A percentile compares a stretch with the other conserved stretches of the same genome.
phyloP scores from a whole-genome alignment of 441 rosid genomes.

The Codiaeum variegatum region DNA sequence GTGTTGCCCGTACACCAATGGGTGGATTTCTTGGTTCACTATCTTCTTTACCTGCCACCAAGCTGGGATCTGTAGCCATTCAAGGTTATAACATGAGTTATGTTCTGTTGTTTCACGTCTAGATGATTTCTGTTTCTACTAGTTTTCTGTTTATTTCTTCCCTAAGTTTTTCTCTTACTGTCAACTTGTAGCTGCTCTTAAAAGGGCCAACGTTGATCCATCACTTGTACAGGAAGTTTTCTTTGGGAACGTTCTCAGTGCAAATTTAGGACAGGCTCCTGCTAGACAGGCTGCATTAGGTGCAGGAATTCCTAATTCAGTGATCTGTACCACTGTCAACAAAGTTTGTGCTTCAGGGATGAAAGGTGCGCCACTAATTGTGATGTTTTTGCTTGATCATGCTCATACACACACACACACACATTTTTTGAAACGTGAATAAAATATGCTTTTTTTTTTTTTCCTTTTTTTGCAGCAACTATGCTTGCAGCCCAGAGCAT shows the following conservation, averaged over 20 bases:
- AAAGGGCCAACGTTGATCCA: conserved; percentile 82
- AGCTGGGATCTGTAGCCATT: conserved; percentile 88
- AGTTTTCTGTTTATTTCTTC: conserved; percentile 8
- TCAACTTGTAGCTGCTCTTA: conserved; percentile 67
- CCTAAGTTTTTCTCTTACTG: background rate
- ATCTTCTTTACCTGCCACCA: conserved; percentile 80
- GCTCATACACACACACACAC: too few species aligned
- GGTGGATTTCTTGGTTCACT: conserved; percentile 88
- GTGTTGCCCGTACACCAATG: conserved; percentile 96
- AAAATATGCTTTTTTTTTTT: background rate
- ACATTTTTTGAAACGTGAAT: conserved; percentile 7
- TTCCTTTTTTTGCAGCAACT: conserved; percentile 49
- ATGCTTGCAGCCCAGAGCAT: conserved; percentile 93
- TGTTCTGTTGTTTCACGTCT: background rate
- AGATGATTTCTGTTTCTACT: conserved; percentile 4
- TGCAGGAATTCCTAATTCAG: conserved; percentile 89
- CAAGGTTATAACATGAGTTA: conserved; percentile 43
- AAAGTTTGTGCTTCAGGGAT: conserved; percentile 99
- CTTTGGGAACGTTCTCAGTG: conserved; percentile 93
- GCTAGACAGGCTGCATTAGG: conserved; percentile 97
- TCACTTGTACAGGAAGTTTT: conserved; percentile 85
- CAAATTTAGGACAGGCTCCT: conserved; percentile 96
- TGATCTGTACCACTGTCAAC: conserved; percentile 84
- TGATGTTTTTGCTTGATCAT: background rate
- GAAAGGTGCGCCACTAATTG: conserved; percentile 58